These are phyloP conservation scores for Fragilaria crotonensis DNA, from an alignment of 108 stramenopile genomes.

Conservation along the genomic window DNA sequence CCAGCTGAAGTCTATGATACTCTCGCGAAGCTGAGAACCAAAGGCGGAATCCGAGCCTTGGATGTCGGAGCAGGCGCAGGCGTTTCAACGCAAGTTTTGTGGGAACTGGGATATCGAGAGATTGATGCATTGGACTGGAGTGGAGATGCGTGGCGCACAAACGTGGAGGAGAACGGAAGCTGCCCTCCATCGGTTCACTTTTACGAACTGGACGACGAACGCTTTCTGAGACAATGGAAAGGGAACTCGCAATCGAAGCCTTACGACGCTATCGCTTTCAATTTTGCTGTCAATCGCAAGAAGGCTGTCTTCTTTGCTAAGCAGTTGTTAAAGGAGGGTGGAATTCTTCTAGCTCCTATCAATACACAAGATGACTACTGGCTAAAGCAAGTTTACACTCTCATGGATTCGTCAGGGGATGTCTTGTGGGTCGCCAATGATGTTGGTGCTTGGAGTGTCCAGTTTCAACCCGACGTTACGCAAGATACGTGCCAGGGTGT, in stretches of 20 bases:
- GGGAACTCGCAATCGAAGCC: slow-evolving; percentile 8
- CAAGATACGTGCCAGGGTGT: slow-evolving; percentile 78
- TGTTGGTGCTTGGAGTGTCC: slow-evolving; percentile 86
- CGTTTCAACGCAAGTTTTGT: slow-evolving; percentile 69
- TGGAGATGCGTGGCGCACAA: slow-evolving; percentile 57
- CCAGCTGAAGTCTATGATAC: slow-evolving; percentile 80
- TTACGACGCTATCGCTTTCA: slow-evolving; percentile 71
- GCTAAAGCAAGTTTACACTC: slow-evolving; percentile 70
- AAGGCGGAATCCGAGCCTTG: slow-evolving; percentile 21
- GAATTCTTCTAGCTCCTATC: slow-evolving; percentile 65
- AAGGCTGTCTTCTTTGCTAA: slow-evolving; percentile 59
- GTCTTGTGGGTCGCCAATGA: slow-evolving; percentile 52
- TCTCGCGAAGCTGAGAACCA: slow-evolving; percentile 11
- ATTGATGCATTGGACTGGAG: slow-evolving; percentile 87
- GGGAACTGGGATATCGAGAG: slow-evolving; percentile 49
- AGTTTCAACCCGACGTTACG: slow-evolving; percentile 87
- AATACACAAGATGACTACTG: slow-evolving; percentile 77
- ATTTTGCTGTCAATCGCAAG: slow-evolving; percentile 74
- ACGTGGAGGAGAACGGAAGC: slow-evolving; percentile 54
- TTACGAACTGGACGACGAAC: slow-evolving; percentile 71
- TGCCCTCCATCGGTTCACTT: slow-evolving; percentile 56
- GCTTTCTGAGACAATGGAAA: slow-evolving; percentile 41
- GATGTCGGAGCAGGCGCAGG: slow-evolving; percentile 86
- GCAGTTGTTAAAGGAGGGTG: slow-evolving; percentile 46
- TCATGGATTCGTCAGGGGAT: slow-evolving; percentile 42